A percentile compares a stretch with the other conserved stretches of the same genome.
These are phyloP conservation scores for Leishmania amazonensis DNA, from an alignment of 208 protist genomes.

Conservation along the genomic window DNA sequence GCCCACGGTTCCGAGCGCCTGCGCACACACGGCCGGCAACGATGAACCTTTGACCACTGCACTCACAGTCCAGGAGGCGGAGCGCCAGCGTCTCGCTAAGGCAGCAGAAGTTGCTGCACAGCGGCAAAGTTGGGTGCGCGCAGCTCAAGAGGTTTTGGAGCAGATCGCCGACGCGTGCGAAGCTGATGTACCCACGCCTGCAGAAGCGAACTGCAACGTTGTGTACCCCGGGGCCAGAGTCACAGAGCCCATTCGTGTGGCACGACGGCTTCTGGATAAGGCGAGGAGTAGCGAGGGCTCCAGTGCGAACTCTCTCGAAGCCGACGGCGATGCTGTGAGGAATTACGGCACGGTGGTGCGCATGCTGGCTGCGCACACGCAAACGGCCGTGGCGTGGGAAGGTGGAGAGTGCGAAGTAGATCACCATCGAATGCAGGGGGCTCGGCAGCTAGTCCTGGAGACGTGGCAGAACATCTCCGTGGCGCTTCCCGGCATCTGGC, in stretches of 20 bases:
- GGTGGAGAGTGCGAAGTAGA: neutral
- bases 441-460: neutral
- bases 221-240: neutral
- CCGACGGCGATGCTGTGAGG: neutral
- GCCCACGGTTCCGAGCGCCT: neutral
- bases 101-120: neutral
- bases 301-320: neutral
- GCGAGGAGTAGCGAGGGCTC: neutral
- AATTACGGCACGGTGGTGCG: neutral
- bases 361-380: neutral
- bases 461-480: slow-evolving; percentile 3
- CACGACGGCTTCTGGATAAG: neutral
- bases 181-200: neutral
- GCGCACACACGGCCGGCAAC: neutral
- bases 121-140: neutral
- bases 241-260: neutral
- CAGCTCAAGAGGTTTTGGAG: neutral
- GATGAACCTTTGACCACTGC: neutral
- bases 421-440: neutral
- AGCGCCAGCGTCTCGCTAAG: neutral
- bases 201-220: neutral
- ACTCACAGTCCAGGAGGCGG: neutral
- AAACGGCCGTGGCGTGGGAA: too few relatives aligned
- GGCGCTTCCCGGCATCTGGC: slow-evolving; percentile 6
- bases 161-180: neutral